These are phyloP conservation scores for Ilex paraguariensis DNA, from an alignment of 305 asterid genomes.

Conservation along the genomic window DNA sequence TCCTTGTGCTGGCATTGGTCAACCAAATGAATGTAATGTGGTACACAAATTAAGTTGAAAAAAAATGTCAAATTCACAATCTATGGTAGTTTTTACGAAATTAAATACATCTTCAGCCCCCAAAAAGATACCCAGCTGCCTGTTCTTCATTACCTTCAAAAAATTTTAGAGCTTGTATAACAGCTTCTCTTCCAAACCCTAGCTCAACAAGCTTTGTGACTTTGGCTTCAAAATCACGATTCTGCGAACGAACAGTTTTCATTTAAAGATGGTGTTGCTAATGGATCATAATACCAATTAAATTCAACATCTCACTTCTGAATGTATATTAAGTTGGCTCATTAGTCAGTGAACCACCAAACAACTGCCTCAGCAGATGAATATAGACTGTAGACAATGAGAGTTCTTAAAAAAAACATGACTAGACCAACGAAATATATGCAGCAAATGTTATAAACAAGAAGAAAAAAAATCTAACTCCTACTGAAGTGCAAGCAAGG, in stretches of 20 bases:
- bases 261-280: background rate
- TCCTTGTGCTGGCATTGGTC: constrained; percentile 11
- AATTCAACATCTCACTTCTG: too few species aligned
- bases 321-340: too few species aligned
- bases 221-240: constrained; percentile 80
- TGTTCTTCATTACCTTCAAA: constrained; percentile 87
- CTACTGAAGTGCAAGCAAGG: constrained; percentile 1
- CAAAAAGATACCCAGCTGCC: constrained; percentile 92
- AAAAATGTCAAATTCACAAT: too few species aligned
- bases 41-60: background rate
- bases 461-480: background rate
- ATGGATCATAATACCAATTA: too few species aligned
- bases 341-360: too few species aligned
- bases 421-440: background rate
- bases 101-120: constrained; percentile 46
- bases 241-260: constrained; percentile 33
- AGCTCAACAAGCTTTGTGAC: constrained; percentile 81
- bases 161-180: constrained; percentile 74
- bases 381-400: too few species aligned
- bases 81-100: too few species aligned
- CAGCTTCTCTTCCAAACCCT: constrained; percentile 86
- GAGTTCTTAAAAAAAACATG: too few species aligned
- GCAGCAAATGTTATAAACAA: background rate
- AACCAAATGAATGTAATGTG: constrained; percentile 4
- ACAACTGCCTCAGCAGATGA: too few species aligned